phyloP scores from a whole-genome alignment of 495 filamentous ascomycete genomes.

The Neurospora sp. region DNA sequence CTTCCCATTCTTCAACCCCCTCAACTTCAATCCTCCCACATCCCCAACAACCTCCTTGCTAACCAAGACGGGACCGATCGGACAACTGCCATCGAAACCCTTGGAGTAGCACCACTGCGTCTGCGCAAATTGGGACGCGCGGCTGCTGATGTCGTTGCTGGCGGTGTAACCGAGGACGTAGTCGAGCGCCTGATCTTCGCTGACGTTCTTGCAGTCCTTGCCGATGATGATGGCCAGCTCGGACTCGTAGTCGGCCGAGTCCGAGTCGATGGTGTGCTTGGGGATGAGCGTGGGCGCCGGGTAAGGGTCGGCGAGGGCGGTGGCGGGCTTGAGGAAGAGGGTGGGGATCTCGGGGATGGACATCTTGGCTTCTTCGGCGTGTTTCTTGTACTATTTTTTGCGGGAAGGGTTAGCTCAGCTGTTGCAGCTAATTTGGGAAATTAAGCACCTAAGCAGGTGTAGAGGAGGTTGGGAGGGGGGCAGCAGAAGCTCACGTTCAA shows the following conservation, averaged over 20 bases:
- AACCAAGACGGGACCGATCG: slow-evolving; percentile 46
- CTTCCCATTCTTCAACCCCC: slow-evolving; percentile 38
- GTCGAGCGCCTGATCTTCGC: slow-evolving; percentile 20
- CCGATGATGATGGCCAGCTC: slow-evolving; percentile 40
- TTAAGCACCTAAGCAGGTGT: background rate
- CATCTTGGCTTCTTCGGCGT: slow-evolving; percentile 37
- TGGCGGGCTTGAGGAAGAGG: slow-evolving; percentile 37
- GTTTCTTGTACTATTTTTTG: slow-evolving; percentile 33
- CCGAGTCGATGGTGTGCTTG: slow-evolving; percentile 29
- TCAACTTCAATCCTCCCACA: slow-evolving; percentile 24
- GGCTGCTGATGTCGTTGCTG: slow-evolving; percentile 37
- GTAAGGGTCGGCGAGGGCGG: slow-evolving; percentile 32
- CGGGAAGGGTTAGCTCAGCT: background rate
- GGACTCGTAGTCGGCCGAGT: slow-evolving; percentile 36
- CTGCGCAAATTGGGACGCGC: slow-evolving; percentile 33
- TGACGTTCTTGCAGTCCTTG: slow-evolving; percentile 36
- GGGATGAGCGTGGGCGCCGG: slow-evolving; percentile 38
- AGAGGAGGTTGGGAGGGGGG: background rate
- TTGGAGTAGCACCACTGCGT: slow-evolving; percentile 40
- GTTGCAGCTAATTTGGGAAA: no score
- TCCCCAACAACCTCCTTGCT: slow-evolving; percentile 37
- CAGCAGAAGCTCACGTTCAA: slow-evolving; percentile 28
- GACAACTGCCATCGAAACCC: slow-evolving; percentile 37
- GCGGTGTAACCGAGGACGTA: slow-evolving; percentile 40
- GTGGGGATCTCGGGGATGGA: slow-evolving; percentile 33